These are phyloP conservation scores for Hypoxylon sp. DNA, from an alignment of 2,329 filamentous ascomycete genomes.

Conservation along the genomic window DNA sequence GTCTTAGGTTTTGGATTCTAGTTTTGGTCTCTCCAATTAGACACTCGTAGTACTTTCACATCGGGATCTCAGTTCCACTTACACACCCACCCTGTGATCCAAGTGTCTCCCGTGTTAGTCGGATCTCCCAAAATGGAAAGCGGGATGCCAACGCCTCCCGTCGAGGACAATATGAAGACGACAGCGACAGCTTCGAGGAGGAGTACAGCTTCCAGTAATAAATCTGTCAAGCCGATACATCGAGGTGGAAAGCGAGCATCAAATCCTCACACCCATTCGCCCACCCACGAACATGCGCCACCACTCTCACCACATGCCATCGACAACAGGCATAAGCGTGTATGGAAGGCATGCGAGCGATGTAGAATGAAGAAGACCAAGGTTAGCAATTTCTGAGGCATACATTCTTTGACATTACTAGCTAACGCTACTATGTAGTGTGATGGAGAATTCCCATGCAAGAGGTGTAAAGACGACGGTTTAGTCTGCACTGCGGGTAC, in stretches of 20 bases:
- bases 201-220: constrained; percentile 51
- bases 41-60: constrained; percentile 11
- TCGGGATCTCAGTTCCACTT: constrained; percentile 18
- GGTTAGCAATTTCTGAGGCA: constrained; percentile 57
- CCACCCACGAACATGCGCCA: constrained; percentile 51
- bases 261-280: constrained; percentile 49
- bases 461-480: constrained; percentile 72
- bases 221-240: constrained; percentile 59
- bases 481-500: constrained; percentile 70
- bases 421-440: constrained; percentile 54
- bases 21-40: constrained; percentile 22
- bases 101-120: constrained; percentile 28
- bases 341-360: constrained; percentile 73
- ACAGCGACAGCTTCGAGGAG: constrained; percentile 34
- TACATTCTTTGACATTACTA: no score
- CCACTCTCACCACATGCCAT: constrained; percentile 51
- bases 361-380: constrained; percentile 77
- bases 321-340: constrained; percentile 68
- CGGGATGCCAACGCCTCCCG: constrained; percentile 61
- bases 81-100: constrained; percentile 18
- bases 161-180: constrained; percentile 49
- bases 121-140: constrained; percentile 56
- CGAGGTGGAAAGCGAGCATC: constrained; percentile 61
- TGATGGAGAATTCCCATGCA: constrained; percentile 72
- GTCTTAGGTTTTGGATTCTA: constrained; percentile 11